Evolutionary conservation across 1,284 basidiomycete species (phyloP), one percentile per base, ranked within the genome.

Genomic region (Singerocomus inundabilis): DNA sequence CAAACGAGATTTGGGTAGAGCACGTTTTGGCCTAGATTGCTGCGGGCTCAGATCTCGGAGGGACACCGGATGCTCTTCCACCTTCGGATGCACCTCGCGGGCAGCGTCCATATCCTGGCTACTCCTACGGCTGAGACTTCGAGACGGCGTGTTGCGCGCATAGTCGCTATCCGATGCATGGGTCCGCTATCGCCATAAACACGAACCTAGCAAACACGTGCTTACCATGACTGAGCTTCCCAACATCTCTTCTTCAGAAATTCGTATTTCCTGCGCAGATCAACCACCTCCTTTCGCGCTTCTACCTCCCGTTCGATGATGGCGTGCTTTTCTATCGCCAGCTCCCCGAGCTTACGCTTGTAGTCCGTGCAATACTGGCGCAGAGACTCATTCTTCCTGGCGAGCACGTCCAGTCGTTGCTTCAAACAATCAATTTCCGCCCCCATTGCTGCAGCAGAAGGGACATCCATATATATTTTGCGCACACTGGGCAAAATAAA

Each of bases 401-500:
- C 56, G 10, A 78, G 64, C 6, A 53, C 57, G 15, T 61, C 63
- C 32, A 75, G 65, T 45, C 63, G 70, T 36, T 56, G 67, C 46
- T 70, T 70, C 39, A 76, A 63, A n/a, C 24, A n/a, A 1, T 57
- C 56, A 7, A 70, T 51, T 31, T 70, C 67, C 6, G 53, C 55
- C 4, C 57, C 57, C 35, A 77, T 58, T 26, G 69, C 52, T 5
- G 54, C 44, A 11, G 68, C 48, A 5, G 64, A 63, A 7, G 70
- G 57, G 13, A 65, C 49, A 51, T 80, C 79, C 54, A 84, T 61
- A 57, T 78, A 85, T 31, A 86, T 65, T 56, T 77, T 79, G 55
- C 83, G 80, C 26, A 85, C 67, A 44, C 70, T 67, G 7, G 80
- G 75, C n/a, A 72, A 48, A 41, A 85, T 71, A 60, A 78, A 84